Base-by-base conservation (phyloP, 805 yeast genomes). In the Suhomyces tanzawaensis region DNA sequence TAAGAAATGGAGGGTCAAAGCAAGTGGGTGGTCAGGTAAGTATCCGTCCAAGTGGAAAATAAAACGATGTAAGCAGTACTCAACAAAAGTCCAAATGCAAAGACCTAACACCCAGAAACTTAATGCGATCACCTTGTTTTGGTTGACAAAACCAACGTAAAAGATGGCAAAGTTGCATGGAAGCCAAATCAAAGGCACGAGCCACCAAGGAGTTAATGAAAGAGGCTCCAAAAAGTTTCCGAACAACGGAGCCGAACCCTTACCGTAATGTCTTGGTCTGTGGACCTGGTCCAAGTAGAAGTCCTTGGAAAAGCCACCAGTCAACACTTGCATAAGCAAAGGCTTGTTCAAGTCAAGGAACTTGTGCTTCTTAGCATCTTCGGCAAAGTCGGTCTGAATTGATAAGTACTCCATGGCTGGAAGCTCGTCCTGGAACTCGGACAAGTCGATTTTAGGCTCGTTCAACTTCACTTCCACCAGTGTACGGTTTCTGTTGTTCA, bases 251-350 rank as follows among this genome's bases (percentile, higher is more conserved):
- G 99, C 99, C 3, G 96, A 87, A 8, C 96, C 97, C 58, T 89
- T 82, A 48, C 98, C 98, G 58, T 90, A 93, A 63, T 93, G 99
- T 59, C 99, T 82, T 37, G 99, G 99, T 64, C 97, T 81, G 63
- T 93, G 99, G 29, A 93, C 93, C 65, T 93, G 97, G 58, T 89
- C 96, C 56, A 93, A 72, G 62, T 93, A 93, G 55, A 93, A 91
- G 29, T 87, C 95, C 58, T 86, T 91, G 29, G 85, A 57, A 72
- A 89, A 93, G 24, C 76, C 73, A 29, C 89, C 80, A 44, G 76
- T 71, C 39, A 88, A 64, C 32, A 93, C 86, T 69, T 93, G 99
- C 62, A 77, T 55, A 29, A 93, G 66, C 51, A 93, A 70, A 1
- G 99, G 95, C 58, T 78, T 80, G 50, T 74, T 79, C 55, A 93